Percentiles rank a stretch among this genome's conserved stretches.
These are phyloP conservation scores for Magnolia sinica DNA, from an alignment of 164 flowering plant species.

Conservation along the genomic window DNA sequence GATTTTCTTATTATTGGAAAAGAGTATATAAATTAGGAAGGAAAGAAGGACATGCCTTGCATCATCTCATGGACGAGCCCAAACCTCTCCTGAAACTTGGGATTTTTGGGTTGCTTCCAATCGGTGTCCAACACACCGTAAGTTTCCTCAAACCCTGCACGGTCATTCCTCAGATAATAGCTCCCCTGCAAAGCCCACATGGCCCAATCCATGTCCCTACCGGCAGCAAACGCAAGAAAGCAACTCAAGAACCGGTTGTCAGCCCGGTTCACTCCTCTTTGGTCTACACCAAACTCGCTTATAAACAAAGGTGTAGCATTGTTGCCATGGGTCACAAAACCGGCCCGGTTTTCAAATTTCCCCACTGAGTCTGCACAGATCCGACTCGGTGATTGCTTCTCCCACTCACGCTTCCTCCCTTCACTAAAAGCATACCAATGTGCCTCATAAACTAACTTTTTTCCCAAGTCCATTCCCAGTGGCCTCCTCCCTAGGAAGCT, in stretches of 20 bases:
- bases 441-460: slow-evolving; percentile 47
- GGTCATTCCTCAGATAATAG: slow-evolving; percentile 35
- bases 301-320: slow-evolving; percentile 39
- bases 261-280: slow-evolving; percentile 25
- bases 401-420: slow-evolving; percentile 22
- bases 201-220: slow-evolving; percentile 50
- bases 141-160: slow-evolving; percentile 26
- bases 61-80: slow-evolving; percentile 24
- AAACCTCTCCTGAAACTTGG: slow-evolving; percentile 22
- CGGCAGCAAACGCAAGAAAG: slow-evolving; percentile 29
- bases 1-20: neutral
- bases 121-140: slow-evolving; percentile 34
- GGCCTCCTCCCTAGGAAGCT: slow-evolving; percentile 25
- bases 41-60: slow-evolving; percentile 28
- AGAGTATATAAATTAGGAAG: neutral
- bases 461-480: slow-evolving; percentile 6
- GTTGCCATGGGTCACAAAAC: slow-evolving; percentile 20
- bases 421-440: slow-evolving; percentile 45
- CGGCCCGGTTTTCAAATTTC: slow-evolving; percentile 12
- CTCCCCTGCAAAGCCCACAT: slow-evolving; percentile 55
- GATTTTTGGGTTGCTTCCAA: slow-evolving; percentile 38
- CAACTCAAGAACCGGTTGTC: slow-evolving; percentile 47
- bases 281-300: slow-evolving; percentile 55
- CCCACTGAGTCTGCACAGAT: slow-evolving; percentile 16
- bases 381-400: slow-evolving; percentile 14